These are phyloP conservation scores for Amanita exitialis DNA, from an alignment of 768 basidiomycete genomes.

Conservation along the genomic window DNA sequence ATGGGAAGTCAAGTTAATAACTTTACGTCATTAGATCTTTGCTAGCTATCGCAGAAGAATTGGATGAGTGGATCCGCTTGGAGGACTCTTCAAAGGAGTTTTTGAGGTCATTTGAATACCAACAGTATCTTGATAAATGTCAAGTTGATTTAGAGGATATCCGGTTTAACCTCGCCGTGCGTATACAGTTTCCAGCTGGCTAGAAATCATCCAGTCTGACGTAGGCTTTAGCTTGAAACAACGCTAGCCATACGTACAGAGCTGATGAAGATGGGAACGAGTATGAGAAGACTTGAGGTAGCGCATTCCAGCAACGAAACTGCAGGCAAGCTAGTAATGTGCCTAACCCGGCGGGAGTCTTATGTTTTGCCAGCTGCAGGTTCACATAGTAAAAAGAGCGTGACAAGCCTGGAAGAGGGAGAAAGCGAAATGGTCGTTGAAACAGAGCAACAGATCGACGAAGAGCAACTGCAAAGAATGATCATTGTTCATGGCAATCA, in stretches of 20 bases:
- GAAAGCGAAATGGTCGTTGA: background rate
- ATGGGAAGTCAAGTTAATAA: no score
- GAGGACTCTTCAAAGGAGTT: background rate
- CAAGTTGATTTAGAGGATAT: background rate
- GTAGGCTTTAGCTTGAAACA: background rate
- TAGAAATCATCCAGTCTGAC: background rate
- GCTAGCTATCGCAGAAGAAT: background rate
- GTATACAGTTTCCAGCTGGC: background rate
- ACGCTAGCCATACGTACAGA: background rate
- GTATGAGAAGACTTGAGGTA: background rate
- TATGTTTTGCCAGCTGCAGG: background rate
- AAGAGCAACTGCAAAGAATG: background rate
- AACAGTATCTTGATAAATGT: background rate
- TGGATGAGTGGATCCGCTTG: background rate
- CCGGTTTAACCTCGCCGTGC: background rate
- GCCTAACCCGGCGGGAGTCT: background rate
- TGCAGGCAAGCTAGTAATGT: background rate
- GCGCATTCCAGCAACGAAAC: background rate
- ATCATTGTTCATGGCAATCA: background rate
- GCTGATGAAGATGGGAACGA: background rate
- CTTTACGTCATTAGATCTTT: background rate
- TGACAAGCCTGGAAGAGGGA: no score
- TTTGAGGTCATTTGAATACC: background rate
- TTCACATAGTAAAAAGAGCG: background rate
- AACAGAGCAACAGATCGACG: background rate